Evolutionary conservation across 2,329 filamentous ascomycete species (phyloP).

Genomic region (Fusarium aywerte): DNA sequence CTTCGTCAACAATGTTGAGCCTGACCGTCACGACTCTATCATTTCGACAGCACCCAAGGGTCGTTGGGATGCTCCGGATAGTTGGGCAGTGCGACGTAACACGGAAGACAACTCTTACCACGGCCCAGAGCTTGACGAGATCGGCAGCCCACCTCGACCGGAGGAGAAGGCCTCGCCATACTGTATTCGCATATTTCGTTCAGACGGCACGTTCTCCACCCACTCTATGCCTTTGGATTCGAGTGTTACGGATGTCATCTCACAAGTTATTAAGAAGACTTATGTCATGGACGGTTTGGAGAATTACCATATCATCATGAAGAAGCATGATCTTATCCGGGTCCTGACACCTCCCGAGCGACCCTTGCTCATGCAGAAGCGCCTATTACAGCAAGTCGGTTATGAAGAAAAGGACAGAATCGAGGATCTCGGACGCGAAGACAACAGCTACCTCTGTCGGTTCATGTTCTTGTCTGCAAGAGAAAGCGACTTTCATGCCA

Average conservation of each 20-base stretch:
- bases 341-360: conserved; percentile 82
- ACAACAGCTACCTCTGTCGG: conserved; percentile 95
- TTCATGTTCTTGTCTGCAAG: conserved; percentile 94
- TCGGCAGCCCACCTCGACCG: conserved; percentile 71
- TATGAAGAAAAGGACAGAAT: conserved; percentile 88
- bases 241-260: conserved; percentile 85
- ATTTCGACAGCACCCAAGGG: conserved; percentile 58
- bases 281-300: conserved; percentile 89
- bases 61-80: conserved; percentile 93
- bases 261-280: conserved; percentile 93
- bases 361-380: conserved; percentile 91
- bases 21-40: conserved; percentile 54
- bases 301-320: conserved; percentile 95
- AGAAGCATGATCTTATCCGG: conserved; percentile 88
- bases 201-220: conserved; percentile 93
- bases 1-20: conserved; percentile 59
- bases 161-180: conserved; percentile 82
- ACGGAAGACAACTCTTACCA: conserved; percentile 72
- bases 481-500: conserved; percentile 80
- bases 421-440: conserved; percentile 93
- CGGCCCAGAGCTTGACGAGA: conserved; percentile 72
- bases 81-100: conserved; percentile 87
- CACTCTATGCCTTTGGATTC: conserved; percentile 86
- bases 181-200: conserved; percentile 94
- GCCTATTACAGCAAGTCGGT: conserved; percentile 88